Conservation (phyloP, 208 protist genomes). For the Wallacemonas sp. region DNA sequence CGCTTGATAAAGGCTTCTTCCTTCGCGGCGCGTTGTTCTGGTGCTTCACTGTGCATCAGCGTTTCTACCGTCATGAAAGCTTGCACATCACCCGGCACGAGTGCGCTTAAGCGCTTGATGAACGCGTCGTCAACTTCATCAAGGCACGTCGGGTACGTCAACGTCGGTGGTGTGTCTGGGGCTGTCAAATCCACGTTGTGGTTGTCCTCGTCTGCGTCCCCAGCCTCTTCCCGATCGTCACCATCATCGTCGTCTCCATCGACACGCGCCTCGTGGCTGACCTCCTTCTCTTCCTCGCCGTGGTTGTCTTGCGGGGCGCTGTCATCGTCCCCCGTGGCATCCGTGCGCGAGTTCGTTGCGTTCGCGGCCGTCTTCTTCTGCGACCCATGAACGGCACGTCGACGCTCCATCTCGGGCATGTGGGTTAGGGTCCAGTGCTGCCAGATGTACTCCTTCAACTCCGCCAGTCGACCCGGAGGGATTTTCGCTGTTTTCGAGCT, state of each 20-base stretch:
- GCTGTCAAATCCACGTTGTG: not conserved
- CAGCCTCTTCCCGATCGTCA: not conserved
- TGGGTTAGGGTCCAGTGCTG: conserved; percentile 26
- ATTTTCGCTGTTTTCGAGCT: conserved; percentile 15
- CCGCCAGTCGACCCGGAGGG: conserved; percentile 4
- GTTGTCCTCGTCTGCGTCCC: not conserved
- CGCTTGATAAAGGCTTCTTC: conserved; percentile 24
- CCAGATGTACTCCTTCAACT: conserved; percentile 23
- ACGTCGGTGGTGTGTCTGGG: not conserved
- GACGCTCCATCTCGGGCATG: conserved; percentile 19
- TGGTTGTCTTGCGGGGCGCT: not conserved
- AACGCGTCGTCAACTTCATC: conserved; percentile 12
- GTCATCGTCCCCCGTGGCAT: not conserved
- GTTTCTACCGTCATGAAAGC: conserved; percentile 12
- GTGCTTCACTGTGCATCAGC: conserved; percentile 16
- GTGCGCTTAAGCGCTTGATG: conserved; percentile 10
- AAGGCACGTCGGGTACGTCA: not conserved
- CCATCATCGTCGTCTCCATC: not conserved
- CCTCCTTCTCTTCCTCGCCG: not conserved
- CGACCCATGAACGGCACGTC: not conserved
- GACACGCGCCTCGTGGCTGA: not conserved
- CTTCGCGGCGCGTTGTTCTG: conserved; percentile 12
- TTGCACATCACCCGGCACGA: conserved; percentile 27
- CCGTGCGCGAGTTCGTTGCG: not conserved
- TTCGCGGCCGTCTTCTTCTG: too few relatives aligned